Evolutionary conservation across 2,329 filamentous ascomycete genomes (phyloP).

Genomic region (Colletotrichum sp.): DNA sequence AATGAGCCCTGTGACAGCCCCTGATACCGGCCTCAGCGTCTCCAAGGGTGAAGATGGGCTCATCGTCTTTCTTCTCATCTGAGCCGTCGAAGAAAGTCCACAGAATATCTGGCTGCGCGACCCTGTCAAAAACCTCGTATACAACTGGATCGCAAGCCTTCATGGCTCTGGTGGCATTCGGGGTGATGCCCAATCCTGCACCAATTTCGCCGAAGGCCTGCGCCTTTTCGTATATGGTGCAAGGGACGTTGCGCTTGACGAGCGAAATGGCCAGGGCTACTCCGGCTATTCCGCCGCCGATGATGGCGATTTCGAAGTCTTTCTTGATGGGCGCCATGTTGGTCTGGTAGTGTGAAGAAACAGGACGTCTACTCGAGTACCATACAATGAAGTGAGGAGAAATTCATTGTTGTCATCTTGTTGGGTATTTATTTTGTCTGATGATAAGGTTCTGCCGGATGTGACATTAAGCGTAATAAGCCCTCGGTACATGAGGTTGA

Average conservation of each 20-base stretch:
- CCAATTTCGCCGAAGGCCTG: constrained; percentile 49
- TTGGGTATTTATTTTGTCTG: not conserved
- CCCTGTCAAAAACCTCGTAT: constrained; percentile 39
- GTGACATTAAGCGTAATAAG: not conserved
- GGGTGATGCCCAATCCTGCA: constrained; percentile 55
- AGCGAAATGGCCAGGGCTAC: constrained; percentile 50
- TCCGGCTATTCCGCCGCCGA: constrained; percentile 58
- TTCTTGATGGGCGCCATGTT: not conserved
- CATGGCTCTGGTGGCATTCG: constrained; percentile 54
- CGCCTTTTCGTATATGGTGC: constrained; percentile 52
- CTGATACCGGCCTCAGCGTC: not conserved
- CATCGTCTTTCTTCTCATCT: not conserved
- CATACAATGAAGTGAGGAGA: not conserved
- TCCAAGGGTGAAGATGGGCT: not conserved
- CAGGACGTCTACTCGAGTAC: not conserved
- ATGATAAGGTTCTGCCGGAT: not conserved
- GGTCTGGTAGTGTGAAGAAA: not conserved
- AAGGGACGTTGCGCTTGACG: constrained; percentile 43
- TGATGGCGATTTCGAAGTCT: constrained; percentile 42
- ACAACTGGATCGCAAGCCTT: constrained; percentile 25
- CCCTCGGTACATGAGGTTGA: not conserved
- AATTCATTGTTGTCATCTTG: not conserved
- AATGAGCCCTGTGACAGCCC: constrained; percentile 11
- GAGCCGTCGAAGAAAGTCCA: constrained; percentile 22
- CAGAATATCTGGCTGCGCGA: constrained; percentile 23